phyloP scores from a whole-genome alignment of 257 asterid species.

The Agastache rugosa region DNA sequence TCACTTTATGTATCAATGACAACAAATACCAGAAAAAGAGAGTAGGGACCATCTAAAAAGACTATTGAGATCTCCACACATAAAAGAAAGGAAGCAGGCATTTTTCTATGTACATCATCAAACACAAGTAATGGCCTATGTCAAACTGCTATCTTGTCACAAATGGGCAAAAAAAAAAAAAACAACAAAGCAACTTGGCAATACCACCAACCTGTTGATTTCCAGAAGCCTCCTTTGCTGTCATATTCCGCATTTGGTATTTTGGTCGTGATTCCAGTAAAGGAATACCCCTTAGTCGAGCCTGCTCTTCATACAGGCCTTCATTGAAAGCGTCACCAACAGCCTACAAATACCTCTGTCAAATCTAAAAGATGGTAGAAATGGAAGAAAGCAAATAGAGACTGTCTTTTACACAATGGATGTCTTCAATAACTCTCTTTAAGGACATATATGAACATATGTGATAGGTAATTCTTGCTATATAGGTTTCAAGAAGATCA shows the following conservation, averaged over 20 bases:
- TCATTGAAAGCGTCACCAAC: conserved; percentile 99
- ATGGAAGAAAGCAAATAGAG: conserved; percentile 11
- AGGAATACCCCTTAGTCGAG: conserved; percentile 85
- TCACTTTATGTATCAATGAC: background rate
- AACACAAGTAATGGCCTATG: conserved; percentile 9
- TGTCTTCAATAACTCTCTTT: background rate
- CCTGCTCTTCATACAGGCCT: conserved; percentile 98
- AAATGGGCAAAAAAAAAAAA: background rate
- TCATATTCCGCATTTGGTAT: conserved; percentile 93
- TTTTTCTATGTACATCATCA: background rate
- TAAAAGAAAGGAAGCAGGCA: background rate
- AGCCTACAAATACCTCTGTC: conserved; percentile 59
- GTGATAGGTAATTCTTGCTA: background rate
- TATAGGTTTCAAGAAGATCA: conserved; percentile 19
- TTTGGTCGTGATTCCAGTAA: conserved; percentile 96
- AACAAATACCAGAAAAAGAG: background rate
- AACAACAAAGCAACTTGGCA: conserved; percentile 8
- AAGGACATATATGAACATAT: background rate
- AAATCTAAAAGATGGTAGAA: conserved; percentile 15
- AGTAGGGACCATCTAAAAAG: background rate
- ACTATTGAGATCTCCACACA: background rate
- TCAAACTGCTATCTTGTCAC: conserved; percentile 15
- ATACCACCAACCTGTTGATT: conserved; percentile 71
- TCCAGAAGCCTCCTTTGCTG: conserved; percentile 91
- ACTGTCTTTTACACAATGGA: conserved; percentile 20